Conservation (phyloP, 169 alveolate genomes). For the Prorocentrum cordatum region DNA sequence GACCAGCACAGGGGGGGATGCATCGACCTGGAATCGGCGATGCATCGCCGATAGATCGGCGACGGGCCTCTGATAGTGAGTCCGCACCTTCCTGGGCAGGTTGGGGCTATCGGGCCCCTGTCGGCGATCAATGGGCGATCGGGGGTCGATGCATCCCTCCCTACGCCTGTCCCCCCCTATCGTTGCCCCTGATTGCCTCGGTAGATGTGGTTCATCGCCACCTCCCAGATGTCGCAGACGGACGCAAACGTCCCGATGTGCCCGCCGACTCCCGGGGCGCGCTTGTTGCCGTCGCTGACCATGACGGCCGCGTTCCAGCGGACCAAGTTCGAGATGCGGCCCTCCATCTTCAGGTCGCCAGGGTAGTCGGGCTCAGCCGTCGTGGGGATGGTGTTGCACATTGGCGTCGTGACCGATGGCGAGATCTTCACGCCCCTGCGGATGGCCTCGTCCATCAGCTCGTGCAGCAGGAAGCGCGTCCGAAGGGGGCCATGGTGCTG, state of each 20-base stretch:
- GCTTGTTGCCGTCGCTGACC: slow-evolving; percentile 1
- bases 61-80: too few relatives aligned
- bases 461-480: slow-evolving; percentile 28
- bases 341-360: slow-evolving; percentile 44
- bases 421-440: slow-evolving; percentile 49
- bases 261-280: too few relatives aligned
- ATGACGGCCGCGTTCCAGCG: slow-evolving; percentile 68
- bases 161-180: background rate
- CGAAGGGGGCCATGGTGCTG: slow-evolving; percentile 19
- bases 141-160: background rate
- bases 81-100: too few relatives aligned
- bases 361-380: slow-evolving; percentile 61
- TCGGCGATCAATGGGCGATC: too few relatives aligned
- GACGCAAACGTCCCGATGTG: slow-evolving; percentile 70
- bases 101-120: too few relatives aligned
- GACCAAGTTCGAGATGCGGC: slow-evolving; percentile 59
- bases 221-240: slow-evolving; percentile 55
- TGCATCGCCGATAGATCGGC: too few relatives aligned
- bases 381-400: slow-evolving; percentile 63
- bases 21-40: too few relatives aligned
- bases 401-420: slow-evolving; percentile 33
- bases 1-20: too few relatives aligned
- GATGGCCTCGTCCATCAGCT: slow-evolving; percentile 33
- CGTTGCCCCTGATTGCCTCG: slow-evolving; percentile 59
- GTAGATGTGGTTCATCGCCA: slow-evolving; percentile 15